phyloP scores from a whole-genome alignment of 139 green algal genomes.

The Raphidocelis subcapitata region DNA sequence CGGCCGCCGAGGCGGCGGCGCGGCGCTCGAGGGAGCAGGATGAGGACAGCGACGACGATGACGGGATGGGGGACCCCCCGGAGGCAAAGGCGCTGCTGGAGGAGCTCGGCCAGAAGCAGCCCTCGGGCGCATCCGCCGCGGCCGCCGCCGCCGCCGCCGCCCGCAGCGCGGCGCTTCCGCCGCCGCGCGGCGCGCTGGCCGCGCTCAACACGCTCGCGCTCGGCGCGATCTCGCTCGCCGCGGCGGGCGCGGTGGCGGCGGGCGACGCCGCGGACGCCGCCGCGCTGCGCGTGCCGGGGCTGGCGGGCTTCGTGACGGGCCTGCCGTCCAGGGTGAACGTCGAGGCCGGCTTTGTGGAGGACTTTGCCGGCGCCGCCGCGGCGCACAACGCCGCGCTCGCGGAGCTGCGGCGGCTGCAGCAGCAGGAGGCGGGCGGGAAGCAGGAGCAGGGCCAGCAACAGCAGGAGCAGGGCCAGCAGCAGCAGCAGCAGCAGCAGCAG shows the following conservation, averaged over 20 bases:
- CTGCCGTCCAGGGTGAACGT: slow-evolving; percentile 16
- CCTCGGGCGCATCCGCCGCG: neutral
- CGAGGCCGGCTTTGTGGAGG: slow-evolving; percentile 12
- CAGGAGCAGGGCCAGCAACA: neutral
- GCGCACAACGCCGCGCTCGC: neutral
- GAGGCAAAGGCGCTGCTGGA: slow-evolving; percentile 22
- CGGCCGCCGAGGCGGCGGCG: slow-evolving; percentile 2
- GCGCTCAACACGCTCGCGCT: slow-evolving; percentile 11
- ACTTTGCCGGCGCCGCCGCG: neutral
- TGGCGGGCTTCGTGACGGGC: slow-evolving; percentile 11
- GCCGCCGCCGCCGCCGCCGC: neutral
- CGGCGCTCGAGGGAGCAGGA: neutral
- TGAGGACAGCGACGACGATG: slow-evolving; percentile 14
- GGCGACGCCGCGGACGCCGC: slow-evolving; percentile 3
- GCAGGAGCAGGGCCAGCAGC: neutral
- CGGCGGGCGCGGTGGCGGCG: neutral
- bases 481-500: neutral
- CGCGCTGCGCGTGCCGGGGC: neutral
- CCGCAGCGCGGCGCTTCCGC: neutral
- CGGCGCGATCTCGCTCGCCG: slow-evolving; percentile 3
- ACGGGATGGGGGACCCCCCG: slow-evolving; percentile 25
- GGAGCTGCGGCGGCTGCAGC: neutral
- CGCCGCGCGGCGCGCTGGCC: neutral
- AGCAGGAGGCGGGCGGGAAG: neutral
- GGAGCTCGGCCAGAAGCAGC: slow-evolving; percentile 6